Evolutionary conservation across 495 filamentous ascomycete species (phyloP).

Genomic region (Tuber brumale): DNA sequence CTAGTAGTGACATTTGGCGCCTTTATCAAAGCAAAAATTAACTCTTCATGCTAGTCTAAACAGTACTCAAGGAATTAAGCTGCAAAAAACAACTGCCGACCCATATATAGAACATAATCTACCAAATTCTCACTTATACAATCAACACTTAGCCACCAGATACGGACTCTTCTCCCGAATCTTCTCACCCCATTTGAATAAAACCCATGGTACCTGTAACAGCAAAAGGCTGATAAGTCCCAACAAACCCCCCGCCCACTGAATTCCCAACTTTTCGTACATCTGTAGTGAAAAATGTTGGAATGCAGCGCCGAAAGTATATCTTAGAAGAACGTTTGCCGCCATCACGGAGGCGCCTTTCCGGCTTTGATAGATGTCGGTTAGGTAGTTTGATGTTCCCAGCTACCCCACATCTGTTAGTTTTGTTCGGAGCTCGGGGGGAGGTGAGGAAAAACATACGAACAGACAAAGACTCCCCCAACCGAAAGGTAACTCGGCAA

Average conservation of each 20-base stretch:
- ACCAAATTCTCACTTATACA: neutral
- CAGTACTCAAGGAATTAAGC: neutral
- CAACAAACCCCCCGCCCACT: constrained; percentile 55
- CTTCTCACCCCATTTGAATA: constrained; percentile 48
- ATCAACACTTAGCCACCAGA: constrained; percentile 6
- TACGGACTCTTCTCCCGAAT: constrained; percentile 48
- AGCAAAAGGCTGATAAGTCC: constrained; percentile 53
- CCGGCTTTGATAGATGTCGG: constrained; percentile 54
- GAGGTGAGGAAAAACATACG: constrained; percentile 36
- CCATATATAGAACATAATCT: neutral
- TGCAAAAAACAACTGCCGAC: neutral
- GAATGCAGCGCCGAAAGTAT: constrained; percentile 55
- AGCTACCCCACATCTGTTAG: constrained; percentile 28
- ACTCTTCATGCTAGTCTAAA: neutral
- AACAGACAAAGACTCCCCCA: constrained; percentile 62
- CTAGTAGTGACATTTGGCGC: neutral
- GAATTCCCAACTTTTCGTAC: constrained; percentile 50
- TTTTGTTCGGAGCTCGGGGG: neutral
- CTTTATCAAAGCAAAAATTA: neutral
- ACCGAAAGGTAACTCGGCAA: constrained; percentile 56
- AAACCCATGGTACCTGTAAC: constrained; percentile 53
- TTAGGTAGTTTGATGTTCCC: constrained; percentile 50
- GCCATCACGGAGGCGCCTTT: constrained; percentile 56
- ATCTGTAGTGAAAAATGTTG: constrained; percentile 54
- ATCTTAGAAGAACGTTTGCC: constrained; percentile 59